Percentiles rank a stretch among this genome's conserved stretches.
phyloP scores from a whole-genome alignment of 768 basidiomycete species.

The Myochromella boudieri region DNA sequence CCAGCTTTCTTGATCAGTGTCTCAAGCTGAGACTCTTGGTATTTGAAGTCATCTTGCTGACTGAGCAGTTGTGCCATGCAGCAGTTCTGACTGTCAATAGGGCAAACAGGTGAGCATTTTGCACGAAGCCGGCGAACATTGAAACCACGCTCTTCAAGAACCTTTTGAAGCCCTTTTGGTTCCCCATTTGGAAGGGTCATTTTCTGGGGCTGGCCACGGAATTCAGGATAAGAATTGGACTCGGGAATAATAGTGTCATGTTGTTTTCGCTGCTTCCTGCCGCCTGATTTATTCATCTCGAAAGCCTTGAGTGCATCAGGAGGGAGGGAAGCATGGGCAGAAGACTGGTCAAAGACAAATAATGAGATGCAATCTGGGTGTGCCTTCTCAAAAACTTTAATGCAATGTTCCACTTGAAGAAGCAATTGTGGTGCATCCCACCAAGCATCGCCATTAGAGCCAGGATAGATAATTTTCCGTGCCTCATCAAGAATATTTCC shows the following conservation, averaged over 20 bases:
- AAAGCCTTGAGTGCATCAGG: constrained; percentile 32
- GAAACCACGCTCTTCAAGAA: constrained; percentile 41
- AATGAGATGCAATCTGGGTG: constrained; percentile 24
- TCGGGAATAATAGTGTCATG: constrained; percentile 27
- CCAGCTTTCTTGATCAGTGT: constrained; percentile 28
- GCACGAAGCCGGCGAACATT: constrained; percentile 27
- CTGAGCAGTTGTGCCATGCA: constrained; percentile 38
- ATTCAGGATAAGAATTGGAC: constrained; percentile 21
- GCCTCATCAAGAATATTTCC: constrained; percentile 23
- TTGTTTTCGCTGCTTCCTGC: constrained; percentile 28
- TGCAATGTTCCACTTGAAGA: constrained; percentile 18
- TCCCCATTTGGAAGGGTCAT: constrained; percentile 33
- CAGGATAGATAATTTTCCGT: constrained; percentile 24
- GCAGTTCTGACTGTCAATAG: constrained; percentile 29
- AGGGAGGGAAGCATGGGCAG: constrained; percentile 29
- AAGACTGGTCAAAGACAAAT: constrained; percentile 35
- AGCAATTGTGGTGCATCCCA: constrained; percentile 3
- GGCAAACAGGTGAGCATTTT: constrained; percentile 38
- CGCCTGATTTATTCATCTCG: constrained; percentile 29
- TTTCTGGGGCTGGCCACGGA: constrained; percentile 30
- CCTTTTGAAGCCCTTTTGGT: constrained; percentile 33
- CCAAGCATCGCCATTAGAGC: constrained; percentile 26
- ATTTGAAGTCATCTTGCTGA: constrained; percentile 39
- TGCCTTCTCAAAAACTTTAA: constrained; percentile 30
- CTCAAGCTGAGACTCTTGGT: constrained; percentile 34